Evolutionary conservation across 257 asterid species (phyloP), one percentile per base, ranked within the genome.

Genomic region (Penstemon newberryi): DNA sequence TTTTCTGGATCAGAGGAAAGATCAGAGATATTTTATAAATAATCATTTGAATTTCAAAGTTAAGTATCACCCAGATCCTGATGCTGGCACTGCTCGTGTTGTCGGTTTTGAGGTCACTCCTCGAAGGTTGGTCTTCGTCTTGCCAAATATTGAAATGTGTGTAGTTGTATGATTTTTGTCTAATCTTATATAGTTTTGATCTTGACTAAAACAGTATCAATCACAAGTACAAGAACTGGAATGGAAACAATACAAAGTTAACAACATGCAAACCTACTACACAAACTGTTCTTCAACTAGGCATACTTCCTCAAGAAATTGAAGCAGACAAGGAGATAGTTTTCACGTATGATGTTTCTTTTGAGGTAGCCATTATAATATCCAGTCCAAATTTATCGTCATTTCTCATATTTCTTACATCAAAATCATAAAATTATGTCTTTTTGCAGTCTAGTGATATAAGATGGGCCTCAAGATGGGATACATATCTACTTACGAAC

Each of bases 401-500:
- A 5, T n/a, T 61, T 6, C 46, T 38, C 3, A 12, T 25, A 55
- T 53, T 59, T 37, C 38, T 4, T 64, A 51, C 41, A 51, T 8
- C 61, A 9, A 52, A 25, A 52, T 56, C 60, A 69, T 8, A 46
- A 0, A 5, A 4, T 47, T 7, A 15, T 37, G 8, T 46, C 7
- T 38, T 63, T 63, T 57, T 61, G 46, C 80, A 83, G 88, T 53
- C 85, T 37, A 84, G 86, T 73, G 84, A 81, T 19, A 76, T 84
- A 74, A 76, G 82, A 78, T 84, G 86, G 89, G 89, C 84, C 7
- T 84, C 84, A 7, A 74, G 89, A 64, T 83, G 89, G 88, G 88
- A 83, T 45, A 75, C 82, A 0, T 83, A 73, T 70, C 88, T 83
- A 47, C 81, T 70, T 13, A 78, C 72, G 84, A 78, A 76, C n/a